These are phyloP conservation scores for Fusarium sp. DNA, from an alignment of 2,329 filamentous ascomycete species.

Conservation along the genomic window DNA sequence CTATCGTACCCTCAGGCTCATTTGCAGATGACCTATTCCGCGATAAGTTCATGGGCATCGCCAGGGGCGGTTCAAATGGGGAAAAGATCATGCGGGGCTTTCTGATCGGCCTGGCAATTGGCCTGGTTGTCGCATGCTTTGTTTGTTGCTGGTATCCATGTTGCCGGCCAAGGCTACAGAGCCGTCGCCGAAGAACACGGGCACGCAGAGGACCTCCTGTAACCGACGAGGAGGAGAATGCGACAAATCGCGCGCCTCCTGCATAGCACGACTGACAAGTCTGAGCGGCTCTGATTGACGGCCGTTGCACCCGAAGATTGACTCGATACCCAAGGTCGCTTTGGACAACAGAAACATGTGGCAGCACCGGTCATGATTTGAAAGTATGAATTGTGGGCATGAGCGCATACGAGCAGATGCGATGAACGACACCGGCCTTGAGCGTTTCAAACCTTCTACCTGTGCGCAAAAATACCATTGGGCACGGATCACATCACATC, in stretches of 20 bases:
- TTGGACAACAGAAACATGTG: not conserved
- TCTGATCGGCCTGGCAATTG: constrained; percentile 49
- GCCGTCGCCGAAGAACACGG: constrained; percentile 33
- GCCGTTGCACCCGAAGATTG: not conserved
- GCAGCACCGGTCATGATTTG: constrained; percentile 4
- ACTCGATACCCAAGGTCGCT: not conserved
- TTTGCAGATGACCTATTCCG: constrained; percentile 44
- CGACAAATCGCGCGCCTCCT: constrained; percentile 20
- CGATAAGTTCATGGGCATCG: constrained; percentile 45
- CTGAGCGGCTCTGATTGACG: not conserved
- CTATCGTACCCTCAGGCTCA: constrained; percentile 23
- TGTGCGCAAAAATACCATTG: not conserved
- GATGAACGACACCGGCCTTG: not conserved
- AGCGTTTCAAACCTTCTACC: not conserved
- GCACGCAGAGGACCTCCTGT: constrained; percentile 33
- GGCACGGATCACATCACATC: not conserved
- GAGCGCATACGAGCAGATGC: not conserved
- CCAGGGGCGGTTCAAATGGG: constrained; percentile 46
- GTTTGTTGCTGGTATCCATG: constrained; percentile 52
- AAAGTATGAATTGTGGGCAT: constrained; percentile 4
- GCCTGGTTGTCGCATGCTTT: constrained; percentile 48
- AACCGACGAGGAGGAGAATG: constrained; percentile 31
- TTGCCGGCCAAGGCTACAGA: constrained; percentile 36
- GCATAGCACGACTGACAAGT: constrained; percentile 7
- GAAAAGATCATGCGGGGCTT: constrained; percentile 51